Conservation (phyloP, 225 moss, liverwort and hornwort species). For the Thuidium tamariscinum region DNA sequence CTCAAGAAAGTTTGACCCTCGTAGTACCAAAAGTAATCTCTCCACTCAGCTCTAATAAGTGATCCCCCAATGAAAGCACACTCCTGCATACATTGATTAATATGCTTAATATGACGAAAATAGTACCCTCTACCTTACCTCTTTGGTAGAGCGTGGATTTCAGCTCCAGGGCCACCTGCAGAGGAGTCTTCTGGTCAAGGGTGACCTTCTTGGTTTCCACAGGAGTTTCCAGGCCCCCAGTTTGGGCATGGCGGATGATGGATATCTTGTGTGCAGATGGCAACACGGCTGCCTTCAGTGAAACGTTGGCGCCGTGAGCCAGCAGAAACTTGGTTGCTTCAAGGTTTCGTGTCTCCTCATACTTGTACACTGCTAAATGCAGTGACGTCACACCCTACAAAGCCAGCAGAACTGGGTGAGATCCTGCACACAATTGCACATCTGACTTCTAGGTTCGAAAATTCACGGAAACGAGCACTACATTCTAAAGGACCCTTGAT, state of each 20-base stretch:
- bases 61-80: neutral
- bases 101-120: neutral
- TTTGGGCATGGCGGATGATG: slow-evolving; percentile 48
- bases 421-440: neutral
- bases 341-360: slow-evolving; percentile 56
- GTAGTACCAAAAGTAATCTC: neutral
- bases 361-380: slow-evolving; percentile 90
- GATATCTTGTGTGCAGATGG: slow-evolving; percentile 84
- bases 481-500: neutral
- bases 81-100: neutral
- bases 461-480: neutral
- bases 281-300: slow-evolving; percentile 66
- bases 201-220: slow-evolving; percentile 65
- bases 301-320: slow-evolving; percentile 54
- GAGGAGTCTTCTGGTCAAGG: slow-evolving; percentile 79
- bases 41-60: neutral
- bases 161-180: slow-evolving; percentile 78
- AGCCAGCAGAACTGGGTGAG: neutral
- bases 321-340: slow-evolving; percentile 42
- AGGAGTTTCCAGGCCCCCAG: neutral
- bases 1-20: neutral
- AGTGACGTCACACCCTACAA: slow-evolving; percentile 80
- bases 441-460: neutral
- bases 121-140: slow-evolving; percentile 16
- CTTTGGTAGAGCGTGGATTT: slow-evolving; percentile 78